These are phyloP conservation scores for Alternaria sp. DNA, from an alignment of 2,329 filamentous ascomycete species.

Conservation along the genomic window DNA sequence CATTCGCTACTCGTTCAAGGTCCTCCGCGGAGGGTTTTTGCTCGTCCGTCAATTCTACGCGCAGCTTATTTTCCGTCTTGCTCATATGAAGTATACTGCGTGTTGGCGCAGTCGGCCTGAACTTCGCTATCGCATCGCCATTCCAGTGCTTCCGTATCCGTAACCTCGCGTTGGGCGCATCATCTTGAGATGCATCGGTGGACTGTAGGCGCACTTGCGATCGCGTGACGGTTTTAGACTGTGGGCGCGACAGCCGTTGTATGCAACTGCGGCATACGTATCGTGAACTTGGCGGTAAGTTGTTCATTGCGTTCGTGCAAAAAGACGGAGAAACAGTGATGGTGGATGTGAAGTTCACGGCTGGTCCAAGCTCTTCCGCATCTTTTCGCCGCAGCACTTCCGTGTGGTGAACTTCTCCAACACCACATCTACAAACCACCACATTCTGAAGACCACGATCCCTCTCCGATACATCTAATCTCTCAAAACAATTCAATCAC, in stretches of 20 bases:
- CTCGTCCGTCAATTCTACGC: not conserved
- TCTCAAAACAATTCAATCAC: not conserved
- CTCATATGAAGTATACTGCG: conserved; percentile 3
- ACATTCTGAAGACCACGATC: not conserved
- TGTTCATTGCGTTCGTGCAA: conserved; percentile 13
- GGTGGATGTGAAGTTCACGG: conserved; percentile 12
- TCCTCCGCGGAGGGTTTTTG: not conserved
- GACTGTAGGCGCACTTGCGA: conserved; percentile 3
- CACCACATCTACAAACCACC: not conserved
- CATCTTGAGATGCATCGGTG: conserved; percentile 6
- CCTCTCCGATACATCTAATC: not conserved
- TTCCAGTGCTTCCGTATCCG: conserved; percentile 15
- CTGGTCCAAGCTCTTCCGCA: conserved; percentile 31
- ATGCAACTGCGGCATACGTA: conserved; percentile 32
- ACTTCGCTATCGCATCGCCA: not conserved
- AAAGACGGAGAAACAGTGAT: not conserved
- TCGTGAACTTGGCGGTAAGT: conserved; percentile 10
- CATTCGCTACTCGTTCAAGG: not conserved
- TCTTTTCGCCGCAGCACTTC: conserved; percentile 40
- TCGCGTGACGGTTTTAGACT: not conserved
- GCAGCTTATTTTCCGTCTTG: not conserved
- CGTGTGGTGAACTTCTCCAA: conserved; percentile 14
- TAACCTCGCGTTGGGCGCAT: conserved; percentile 1
- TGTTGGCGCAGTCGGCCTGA: not conserved
- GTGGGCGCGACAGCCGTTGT: not conserved